Base-by-base conservation (phyloP, 2,329 filamentous ascomycete species). In the Metarhizium sp. region DNA sequence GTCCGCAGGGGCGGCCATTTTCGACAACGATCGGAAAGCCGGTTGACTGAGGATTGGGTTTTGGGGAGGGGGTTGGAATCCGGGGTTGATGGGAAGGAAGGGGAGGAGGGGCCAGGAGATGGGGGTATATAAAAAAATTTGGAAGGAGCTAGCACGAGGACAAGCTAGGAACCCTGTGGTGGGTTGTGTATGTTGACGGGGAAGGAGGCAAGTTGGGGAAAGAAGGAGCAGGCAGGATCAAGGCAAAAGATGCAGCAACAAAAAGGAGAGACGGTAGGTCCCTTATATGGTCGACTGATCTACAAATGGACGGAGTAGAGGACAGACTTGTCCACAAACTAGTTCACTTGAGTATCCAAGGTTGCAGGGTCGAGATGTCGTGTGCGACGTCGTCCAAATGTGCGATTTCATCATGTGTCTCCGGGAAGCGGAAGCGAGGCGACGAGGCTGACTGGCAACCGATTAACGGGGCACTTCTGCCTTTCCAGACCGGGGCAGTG, bases 1-100 rank as follows among this genome's bases (percentile, higher is more conserved):
- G 59, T 78, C 77, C 53, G 79, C 69, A 55, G 88, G 88, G 58
- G 86, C 86, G 60, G 88, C 87, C 88, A 92, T 92, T 65, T 57
- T 59, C 42, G 53, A 59, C 29, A 13, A 36, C 3, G 29, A 8
- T 11, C 3, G 49, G 6, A 38, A 48, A 16, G 43, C n/a, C 3
- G 43, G n/a, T 29, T 46, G 10, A 13, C 29, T 14, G 16, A 38
- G 29, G 25, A 30, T 16, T 6, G 29, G n/a, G 25, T 34, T 50
- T 50, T 18, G 8, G 48, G 16, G n/a, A 46, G 18, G 25, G 25
- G 25, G 25, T 25, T 25, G 25, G 25, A 25, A 25, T 25, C 16
- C 36, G 51, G 18, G 32, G 50, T 25, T 25, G 25, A 40, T 13
- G 32, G 34, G 50, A 20, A 50, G 43, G 29, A 7, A 11, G 16